These are phyloP conservation scores for Polyporus arcularius DNA, from an alignment of 768 basidiomycete genomes.

Conservation along the genomic window DNA sequence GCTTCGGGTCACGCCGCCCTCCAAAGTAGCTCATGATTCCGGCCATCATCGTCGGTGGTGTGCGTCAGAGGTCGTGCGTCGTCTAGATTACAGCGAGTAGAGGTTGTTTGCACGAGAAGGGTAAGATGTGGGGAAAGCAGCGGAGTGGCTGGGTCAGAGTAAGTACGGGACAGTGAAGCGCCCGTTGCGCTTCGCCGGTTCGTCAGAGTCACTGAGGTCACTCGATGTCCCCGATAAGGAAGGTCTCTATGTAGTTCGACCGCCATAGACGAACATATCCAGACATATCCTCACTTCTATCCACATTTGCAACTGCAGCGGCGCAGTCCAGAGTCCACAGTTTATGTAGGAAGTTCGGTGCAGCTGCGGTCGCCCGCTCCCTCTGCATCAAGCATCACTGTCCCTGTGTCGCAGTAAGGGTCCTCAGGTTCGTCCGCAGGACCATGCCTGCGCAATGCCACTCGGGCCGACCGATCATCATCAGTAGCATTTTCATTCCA, in stretches of 20 bases:
- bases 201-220: slow-evolving; percentile 7
- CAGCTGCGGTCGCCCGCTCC: too few species aligned
- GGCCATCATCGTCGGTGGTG: slow-evolving; percentile 56
- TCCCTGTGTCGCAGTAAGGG: too few species aligned
- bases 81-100: neutral
- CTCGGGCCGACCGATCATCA: neutral
- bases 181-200: slow-evolving; percentile 2
- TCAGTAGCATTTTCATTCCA: slow-evolving; percentile 10
- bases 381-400: too few species aligned
- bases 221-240: slow-evolving; percentile 34
- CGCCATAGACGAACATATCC: too few species aligned
- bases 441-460: neutral
- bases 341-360: too few species aligned
- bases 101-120: neutral
- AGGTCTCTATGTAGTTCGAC: slow-evolving; percentile 11
- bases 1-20: slow-evolving; percentile 78
- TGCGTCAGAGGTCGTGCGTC: neutral
- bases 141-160: slow-evolving; percentile 15
- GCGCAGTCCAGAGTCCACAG: too few species aligned
- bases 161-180: slow-evolving; percentile 15
- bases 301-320: neutral
- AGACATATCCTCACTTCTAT: neutral
- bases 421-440: neutral
- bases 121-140: neutral
- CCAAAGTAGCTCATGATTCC: slow-evolving; percentile 89